Conservation (phyloP, 2,329 filamentous ascomycete genomes). For the Xylariaceae sp. region DNA sequence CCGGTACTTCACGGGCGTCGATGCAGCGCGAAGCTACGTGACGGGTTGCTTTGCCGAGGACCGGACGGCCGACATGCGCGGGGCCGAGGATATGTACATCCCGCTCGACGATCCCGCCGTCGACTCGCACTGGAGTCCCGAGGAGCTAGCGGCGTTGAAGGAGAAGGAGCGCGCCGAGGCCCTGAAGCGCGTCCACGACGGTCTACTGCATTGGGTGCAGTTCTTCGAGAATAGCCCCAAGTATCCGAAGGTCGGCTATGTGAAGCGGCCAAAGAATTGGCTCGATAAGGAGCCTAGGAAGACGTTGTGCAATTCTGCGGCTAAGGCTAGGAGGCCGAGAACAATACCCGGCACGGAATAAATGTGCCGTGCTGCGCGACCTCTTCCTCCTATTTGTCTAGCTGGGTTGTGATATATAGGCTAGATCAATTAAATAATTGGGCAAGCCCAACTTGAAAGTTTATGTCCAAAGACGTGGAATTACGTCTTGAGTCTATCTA, state of each 20-base stretch:
- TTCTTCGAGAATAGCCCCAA: constrained; percentile 83
- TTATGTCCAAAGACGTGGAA: not conserved
- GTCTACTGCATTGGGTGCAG: constrained; percentile 79
- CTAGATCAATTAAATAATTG: not conserved
- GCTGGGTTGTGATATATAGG: not conserved
- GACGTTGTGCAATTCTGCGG: constrained; percentile 74
- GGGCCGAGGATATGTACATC: constrained; percentile 85
- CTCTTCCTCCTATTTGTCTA: not conserved
- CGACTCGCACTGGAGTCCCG: constrained; percentile 63
- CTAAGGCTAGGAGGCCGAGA: constrained; percentile 62
- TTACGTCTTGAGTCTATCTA: not conserved
- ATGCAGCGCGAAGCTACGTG: constrained; percentile 87
- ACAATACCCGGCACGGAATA: constrained; percentile 60
- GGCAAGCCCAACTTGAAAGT: not conserved
- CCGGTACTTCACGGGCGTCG: constrained; percentile 82
- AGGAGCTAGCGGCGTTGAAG: constrained; percentile 59
- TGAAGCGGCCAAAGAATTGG: constrained; percentile 68
- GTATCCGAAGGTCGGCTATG: constrained; percentile 80
- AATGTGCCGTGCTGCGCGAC: constrained; percentile 5
- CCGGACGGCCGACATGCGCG: constrained; percentile 81
- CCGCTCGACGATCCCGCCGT: constrained; percentile 67
- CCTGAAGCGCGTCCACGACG: constrained; percentile 66
- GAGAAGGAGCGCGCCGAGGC: constrained; percentile 72
- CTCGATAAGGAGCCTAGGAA: constrained; percentile 67
- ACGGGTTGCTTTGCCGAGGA: constrained; percentile 93